Evolutionary conservation across 257 asterid species (phyloP).

Genomic region (Agastache rugosa): DNA sequence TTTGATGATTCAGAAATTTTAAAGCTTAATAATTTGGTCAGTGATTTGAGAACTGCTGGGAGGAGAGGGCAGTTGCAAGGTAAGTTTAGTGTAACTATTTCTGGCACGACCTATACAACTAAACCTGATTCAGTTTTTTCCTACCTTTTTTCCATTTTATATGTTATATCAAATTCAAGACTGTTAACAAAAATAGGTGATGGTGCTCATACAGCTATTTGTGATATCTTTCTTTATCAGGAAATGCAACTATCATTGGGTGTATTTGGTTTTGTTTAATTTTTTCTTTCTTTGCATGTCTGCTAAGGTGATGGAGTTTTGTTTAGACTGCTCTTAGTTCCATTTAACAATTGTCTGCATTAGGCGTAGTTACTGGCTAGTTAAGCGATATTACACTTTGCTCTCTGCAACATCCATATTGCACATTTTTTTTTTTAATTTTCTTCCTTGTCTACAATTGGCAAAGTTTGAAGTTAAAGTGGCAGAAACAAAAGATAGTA

Average conservation of each 20-base stretch:
- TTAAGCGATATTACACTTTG: background rate
- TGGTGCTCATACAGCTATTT: conserved; percentile 22
- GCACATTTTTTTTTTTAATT: background rate
- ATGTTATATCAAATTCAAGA: background rate
- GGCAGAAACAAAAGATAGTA: conserved; percentile 6
- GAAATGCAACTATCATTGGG: conserved; percentile 1
- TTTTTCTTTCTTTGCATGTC: conserved; percentile 9
- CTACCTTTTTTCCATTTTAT: background rate
- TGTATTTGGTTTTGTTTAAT: background rate
- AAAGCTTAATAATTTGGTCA: conserved; percentile 61
- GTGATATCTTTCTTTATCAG: conserved; percentile 21
- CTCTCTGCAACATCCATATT: conserved; percentile 4
- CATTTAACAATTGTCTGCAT: conserved; percentile 8
- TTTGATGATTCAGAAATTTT: conserved; percentile 64
- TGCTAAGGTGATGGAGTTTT: conserved; percentile 7
- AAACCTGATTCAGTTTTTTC: conserved; percentile 22
- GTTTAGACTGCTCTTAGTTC: conserved; percentile 2
- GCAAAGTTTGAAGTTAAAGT: background rate
- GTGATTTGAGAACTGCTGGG: conserved; percentile 87
- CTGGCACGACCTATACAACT: conserved; percentile 25
- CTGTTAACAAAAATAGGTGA: conserved; percentile 16
- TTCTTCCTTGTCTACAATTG: conserved; percentile 7
- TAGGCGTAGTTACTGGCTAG: background rate
- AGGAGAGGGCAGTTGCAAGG: conserved; percentile 84
- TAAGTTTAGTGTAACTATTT: conserved; percentile 45